Conservation (phyloP, 176 grass and related monocot genomes). For the Secale cereale region DNA sequence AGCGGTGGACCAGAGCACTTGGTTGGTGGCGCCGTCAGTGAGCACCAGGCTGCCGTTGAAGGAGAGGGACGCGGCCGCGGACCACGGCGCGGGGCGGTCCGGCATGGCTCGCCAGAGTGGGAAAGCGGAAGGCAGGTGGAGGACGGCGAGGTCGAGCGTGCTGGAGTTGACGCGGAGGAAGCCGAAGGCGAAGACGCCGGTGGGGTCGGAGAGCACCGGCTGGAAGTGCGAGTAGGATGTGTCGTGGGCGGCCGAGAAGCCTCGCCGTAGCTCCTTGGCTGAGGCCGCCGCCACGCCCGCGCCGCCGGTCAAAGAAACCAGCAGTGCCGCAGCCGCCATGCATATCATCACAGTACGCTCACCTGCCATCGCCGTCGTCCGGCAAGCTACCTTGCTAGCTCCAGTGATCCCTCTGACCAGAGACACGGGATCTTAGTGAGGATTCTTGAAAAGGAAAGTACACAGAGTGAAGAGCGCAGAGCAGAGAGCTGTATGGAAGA, state of each 20-base stretch:
- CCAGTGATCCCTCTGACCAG: neutral
- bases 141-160: constrained; percentile 68
- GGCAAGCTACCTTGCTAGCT: neutral
- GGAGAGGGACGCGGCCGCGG: constrained; percentile 37
- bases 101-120: constrained; percentile 71
- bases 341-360: neutral
- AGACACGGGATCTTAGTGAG: neutral
- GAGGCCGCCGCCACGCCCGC: neutral
- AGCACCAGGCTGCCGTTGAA: constrained; percentile 63
- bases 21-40: constrained; percentile 34
- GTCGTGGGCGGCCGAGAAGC: constrained; percentile 63
- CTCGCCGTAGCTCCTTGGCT: constrained; percentile 50
- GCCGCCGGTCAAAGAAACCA: neutral
- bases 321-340: constrained; percentile 23
- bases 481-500: neutral
- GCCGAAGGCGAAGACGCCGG: constrained; percentile 66
- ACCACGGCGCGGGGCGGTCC: constrained; percentile 42
- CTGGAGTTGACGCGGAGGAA: constrained; percentile 66
- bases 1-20: constrained; percentile 56
- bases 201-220: constrained; percentile 72
- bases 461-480: neutral
- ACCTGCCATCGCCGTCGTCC: neutral
- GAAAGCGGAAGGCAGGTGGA: constrained; percentile 73
- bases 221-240: constrained; percentile 63
- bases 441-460: neutral